These are phyloP conservation scores for Penicillium macrosclerotiorum DNA, from an alignment of 495 filamentous ascomycete genomes.

Conservation along the genomic window DNA sequence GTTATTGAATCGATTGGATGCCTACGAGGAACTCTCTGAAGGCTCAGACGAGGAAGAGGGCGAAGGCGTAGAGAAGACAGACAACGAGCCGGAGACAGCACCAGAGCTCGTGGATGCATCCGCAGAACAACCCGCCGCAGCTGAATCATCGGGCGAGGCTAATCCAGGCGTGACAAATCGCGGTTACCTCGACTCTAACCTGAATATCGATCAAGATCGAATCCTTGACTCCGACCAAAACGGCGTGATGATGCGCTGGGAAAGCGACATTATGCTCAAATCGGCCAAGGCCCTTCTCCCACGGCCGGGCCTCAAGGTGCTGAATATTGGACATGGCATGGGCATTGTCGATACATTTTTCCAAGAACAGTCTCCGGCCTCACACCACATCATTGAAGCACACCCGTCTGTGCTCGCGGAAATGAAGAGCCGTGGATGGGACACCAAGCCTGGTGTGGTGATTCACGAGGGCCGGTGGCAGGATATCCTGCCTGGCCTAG, in stretches of 20 bases:
- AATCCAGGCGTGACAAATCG: constrained; percentile 55
- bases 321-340: constrained; percentile 96
- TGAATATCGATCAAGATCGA: constrained; percentile 71
- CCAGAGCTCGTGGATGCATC: constrained; percentile 34
- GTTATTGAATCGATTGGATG: constrained; percentile 70
- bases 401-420: constrained; percentile 77
- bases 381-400: constrained; percentile 89
- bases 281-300: constrained; percentile 66
- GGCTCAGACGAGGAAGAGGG: constrained; percentile 56
- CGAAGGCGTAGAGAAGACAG: constrained; percentile 15
- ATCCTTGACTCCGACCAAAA: constrained; percentile 80
- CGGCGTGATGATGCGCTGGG: constrained; percentile 98
- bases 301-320: constrained; percentile 59
- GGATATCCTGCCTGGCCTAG: constrained; percentile 68
- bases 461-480: constrained; percentile 82
- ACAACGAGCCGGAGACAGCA: constrained; percentile 19
- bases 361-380: constrained; percentile 58
- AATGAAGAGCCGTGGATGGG: constrained; percentile 63
- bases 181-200: constrained; percentile 71
- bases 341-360: constrained; percentile 91
- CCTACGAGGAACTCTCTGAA: constrained; percentile 70
- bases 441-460: constrained; percentile 58
- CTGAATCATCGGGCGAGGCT: constrained; percentile 10
- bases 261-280: constrained; percentile 81
- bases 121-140: constrained; percentile 10